These are phyloP conservation scores for Paxillus rubicundulus DNA, from an alignment of 768 basidiomycete genomes.

Conservation along the genomic window DNA sequence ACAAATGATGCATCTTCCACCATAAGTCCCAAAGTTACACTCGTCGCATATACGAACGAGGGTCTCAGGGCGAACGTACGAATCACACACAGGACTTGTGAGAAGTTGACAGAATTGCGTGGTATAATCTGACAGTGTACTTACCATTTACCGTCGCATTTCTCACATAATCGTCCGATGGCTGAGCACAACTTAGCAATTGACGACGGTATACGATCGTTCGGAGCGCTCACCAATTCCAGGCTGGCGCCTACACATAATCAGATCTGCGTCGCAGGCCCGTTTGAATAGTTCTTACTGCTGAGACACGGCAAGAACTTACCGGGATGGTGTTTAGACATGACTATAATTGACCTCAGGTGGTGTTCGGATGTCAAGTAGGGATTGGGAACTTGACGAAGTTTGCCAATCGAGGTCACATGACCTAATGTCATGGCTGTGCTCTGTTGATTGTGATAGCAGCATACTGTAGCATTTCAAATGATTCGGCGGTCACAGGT, in stretches of 20 bases:
- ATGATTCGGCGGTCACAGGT: too few relatives aligned
- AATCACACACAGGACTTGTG: constrained; percentile 93
- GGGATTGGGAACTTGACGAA: too few relatives aligned
- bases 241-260: constrained; percentile 97
- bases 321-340: constrained; percentile 95
- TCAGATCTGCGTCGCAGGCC: constrained; percentile 71
- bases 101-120: background rate
- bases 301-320: constrained; percentile 2
- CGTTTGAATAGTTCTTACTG: background rate
- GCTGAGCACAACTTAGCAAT: constrained; percentile 46
- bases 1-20: constrained; percentile 97
- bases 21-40: constrained; percentile 98
- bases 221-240: constrained; percentile 74
- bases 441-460: too few relatives aligned
- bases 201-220: background rate
- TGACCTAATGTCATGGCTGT: too few relatives aligned
- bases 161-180: constrained; percentile 97
- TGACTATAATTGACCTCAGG: constrained; percentile 30
- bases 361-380: too few relatives aligned
- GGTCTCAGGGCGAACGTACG: constrained; percentile 97
- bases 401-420: too few relatives aligned
- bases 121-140: constrained; percentile 20
- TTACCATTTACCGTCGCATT: constrained; percentile 99
- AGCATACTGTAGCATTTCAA: too few relatives aligned
- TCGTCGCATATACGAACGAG: constrained; percentile 98